Conservation (phyloP, 306 rosid species). For the Glycine latifolia region DNA sequence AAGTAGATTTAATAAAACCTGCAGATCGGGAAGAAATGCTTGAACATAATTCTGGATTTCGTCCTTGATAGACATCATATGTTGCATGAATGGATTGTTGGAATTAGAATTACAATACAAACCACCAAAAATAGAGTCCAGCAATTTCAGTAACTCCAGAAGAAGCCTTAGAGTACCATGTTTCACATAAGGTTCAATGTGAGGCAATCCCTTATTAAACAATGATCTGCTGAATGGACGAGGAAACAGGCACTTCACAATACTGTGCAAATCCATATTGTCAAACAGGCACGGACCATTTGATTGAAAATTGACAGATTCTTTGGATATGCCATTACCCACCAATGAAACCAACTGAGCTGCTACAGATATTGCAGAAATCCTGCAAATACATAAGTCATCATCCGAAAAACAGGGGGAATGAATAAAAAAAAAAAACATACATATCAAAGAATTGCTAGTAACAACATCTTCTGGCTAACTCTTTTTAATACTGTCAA, state of each 20-base stretch:
- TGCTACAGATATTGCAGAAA: conserved; percentile 64
- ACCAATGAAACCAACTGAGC: conserved; percentile 72
- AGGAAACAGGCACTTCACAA: conserved; percentile 79
- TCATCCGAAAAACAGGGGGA: conserved; percentile 34
- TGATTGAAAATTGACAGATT: conserved; percentile 51
- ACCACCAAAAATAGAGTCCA: conserved; percentile 64
- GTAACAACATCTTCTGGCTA: not conserved
- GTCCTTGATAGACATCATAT: conserved; percentile 57
- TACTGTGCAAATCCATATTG: conserved; percentile 55
- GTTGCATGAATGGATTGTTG: conserved; percentile 38
- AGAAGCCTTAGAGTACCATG: conserved; percentile 86
- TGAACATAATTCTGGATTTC: conserved; percentile 78
- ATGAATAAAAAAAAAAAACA: not conserved
- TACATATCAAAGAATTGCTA: conserved; percentile 13
- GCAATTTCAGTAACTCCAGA: conserved; percentile 74
- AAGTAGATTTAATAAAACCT: conserved; percentile 72
- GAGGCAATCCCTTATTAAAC: conserved; percentile 86
- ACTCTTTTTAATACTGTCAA: not conserved
- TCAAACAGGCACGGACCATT: conserved; percentile 45
- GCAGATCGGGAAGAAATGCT: conserved; percentile 80
- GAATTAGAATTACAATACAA: conserved; percentile 50
- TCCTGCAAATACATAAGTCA: conserved; percentile 73
- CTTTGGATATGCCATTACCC: conserved; percentile 59
- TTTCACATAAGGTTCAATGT: conserved; percentile 70
- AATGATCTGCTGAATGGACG: conserved; percentile 74